Base-by-base conservation (phyloP, 1,139 yeast genomes). In the Yamadazyma dushanensis region DNA sequence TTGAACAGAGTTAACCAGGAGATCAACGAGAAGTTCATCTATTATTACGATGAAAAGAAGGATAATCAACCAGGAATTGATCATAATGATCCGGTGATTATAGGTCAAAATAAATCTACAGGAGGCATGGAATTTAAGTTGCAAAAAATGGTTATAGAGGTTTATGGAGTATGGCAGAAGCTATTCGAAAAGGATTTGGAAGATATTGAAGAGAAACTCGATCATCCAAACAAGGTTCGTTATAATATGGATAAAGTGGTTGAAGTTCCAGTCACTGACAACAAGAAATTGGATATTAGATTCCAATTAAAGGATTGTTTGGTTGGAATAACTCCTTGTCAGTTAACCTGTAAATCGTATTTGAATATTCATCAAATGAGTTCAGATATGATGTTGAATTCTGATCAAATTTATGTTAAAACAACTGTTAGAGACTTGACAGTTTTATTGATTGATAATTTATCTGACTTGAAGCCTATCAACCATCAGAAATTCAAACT, bases 381-480 rank as follows among this genome's bases (percentile, higher is more conserved):
- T 34, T 57, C 75, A 8, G 85, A 79, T 37, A 32, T 80, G 1
- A 55, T 63, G 1, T 42, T 69, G 35, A 67, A 56, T 23, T 52
- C 45, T 4, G 52, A 53, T 31, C 71, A 56, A 29, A 50, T 61
- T 9, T 61, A 61, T 35, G 42, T 67, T 4, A 76, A 69, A 40
- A 57, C 74, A 6, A 72, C 80, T 0, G 50, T 78, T 4, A 61
- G 79, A 36, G 66, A 70, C 4, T 48, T 75, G 1, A 54, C 69
- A 0, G 37, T 80, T 3, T 54, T 77, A n/a, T 54, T 83, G 25
- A 74, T 80, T 35, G 94, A 83, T 59, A 87, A 83, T 51, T 38
- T 51, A 3, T 44, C 51, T 0, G 70, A 72, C 35, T 50, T 66
- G 19, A 44, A 40, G 24, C 32, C 32, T 8, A 16, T 9, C 14